Evolutionary conservation across 2,329 filamentous ascomycete species (phyloP).

Genomic region (Sphaerulina vaccinii): DNA sequence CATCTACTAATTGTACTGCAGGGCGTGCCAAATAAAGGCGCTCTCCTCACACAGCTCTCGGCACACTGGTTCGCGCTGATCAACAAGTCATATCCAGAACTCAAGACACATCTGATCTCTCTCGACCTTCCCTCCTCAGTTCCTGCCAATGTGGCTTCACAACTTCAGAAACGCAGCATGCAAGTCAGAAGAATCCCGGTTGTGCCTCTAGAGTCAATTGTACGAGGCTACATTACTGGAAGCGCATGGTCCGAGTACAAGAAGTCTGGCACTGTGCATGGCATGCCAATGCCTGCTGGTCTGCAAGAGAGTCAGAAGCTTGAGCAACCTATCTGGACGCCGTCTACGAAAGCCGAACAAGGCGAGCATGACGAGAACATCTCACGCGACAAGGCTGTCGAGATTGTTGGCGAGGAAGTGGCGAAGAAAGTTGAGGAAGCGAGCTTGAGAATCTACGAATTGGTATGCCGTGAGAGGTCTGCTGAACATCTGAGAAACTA

Average conservation of each 20-base stretch:
- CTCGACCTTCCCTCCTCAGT: conserved; percentile 57
- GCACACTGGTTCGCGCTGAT: conserved; percentile 68
- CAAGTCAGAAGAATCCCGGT: conserved; percentile 70
- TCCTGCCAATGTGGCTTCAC: conserved; percentile 28
- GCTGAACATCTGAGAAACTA: too few species aligned
- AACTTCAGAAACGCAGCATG: conserved; percentile 68
- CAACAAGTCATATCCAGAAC: conserved; percentile 53
- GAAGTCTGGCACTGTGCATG: conserved; percentile 73
- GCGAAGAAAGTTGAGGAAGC: conserved; percentile 65
- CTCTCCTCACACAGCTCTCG: conserved; percentile 66
- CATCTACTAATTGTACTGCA: conserved; percentile 33
- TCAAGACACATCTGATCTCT: conserved; percentile 64
- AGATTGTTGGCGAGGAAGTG: conserved; percentile 64
- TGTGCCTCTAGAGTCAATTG: conserved; percentile 77
- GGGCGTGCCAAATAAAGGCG: conserved; percentile 68
- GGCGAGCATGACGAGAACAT: conserved; percentile 87
- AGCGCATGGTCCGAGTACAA: conserved; percentile 80
- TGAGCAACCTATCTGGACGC: conserved; percentile 70
- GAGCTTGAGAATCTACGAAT: conserved; percentile 62
- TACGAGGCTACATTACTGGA: conserved; percentile 87
- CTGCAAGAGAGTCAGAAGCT: conserved; percentile 70
- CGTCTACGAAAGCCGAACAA: conserved; percentile 78
- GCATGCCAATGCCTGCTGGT: conserved; percentile 66
- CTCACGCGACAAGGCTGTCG: conserved; percentile 60
- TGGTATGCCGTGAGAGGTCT: conserved; percentile 45